Conservation (phyloP, 257 asterid genomes). For the Solanum sejunctum region DNA sequence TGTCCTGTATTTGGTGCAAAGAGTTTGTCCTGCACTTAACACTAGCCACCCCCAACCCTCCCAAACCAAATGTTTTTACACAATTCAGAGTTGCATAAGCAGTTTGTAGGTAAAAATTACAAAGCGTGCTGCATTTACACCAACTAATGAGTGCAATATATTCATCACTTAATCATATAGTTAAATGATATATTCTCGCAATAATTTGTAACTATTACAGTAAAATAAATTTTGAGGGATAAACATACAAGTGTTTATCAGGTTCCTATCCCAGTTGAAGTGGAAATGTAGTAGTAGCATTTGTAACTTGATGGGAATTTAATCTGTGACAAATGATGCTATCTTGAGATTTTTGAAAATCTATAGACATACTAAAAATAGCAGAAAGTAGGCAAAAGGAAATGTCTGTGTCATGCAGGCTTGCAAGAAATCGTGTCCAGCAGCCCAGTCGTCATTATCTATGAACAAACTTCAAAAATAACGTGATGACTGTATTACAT, state of each 20-base stretch:
- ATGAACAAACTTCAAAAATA: slow-evolving; percentile 12
- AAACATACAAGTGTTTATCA: background rate
- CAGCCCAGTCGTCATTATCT: slow-evolving; percentile 16
- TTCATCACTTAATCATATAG: background rate
- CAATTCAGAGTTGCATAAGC: background rate
- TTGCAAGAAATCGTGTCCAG: slow-evolving; percentile 13
- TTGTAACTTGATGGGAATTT: background rate
- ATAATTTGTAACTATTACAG: background rate
- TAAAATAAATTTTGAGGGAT: background rate
- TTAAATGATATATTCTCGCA: background rate
- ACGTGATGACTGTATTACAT: slow-evolving; percentile 12
- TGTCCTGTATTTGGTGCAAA: background rate
- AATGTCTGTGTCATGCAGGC: background rate
- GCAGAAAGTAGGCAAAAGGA: background rate
- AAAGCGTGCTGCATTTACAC: background rate
- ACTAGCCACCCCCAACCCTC: background rate
- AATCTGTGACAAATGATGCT: background rate
- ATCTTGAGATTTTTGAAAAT: background rate
- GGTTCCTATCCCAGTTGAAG: background rate
- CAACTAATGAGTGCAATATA: background rate
- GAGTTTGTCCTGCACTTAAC: background rate
- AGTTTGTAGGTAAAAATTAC: background rate
- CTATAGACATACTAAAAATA: background rate
- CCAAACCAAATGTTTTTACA: background rate
- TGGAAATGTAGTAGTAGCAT: too few species aligned